Base-by-base conservation (phyloP, 164 flowering plant genomes). In the Kingdonia uniflora region DNA sequence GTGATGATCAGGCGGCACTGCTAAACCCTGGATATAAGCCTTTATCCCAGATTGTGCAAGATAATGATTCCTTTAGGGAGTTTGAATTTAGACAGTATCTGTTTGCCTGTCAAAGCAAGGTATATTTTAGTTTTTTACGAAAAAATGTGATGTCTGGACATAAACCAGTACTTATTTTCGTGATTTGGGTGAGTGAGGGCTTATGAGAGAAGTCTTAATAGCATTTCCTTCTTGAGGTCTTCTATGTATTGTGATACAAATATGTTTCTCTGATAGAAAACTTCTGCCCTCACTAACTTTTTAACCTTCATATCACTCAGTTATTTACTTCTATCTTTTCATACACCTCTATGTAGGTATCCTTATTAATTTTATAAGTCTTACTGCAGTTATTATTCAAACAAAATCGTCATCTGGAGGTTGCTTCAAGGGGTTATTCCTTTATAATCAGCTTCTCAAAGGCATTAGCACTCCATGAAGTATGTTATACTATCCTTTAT, bases 51-150 rank as follows among this genome's bases (percentile, higher is more conserved):
- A 81, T 94, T 65, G 89, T 81, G 66, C 95, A 82, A 65, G 95
- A 94, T 50, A 42, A 56, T 65, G 99, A 94, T 68, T 84, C 97
- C 33, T 94, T 94, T 70, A 77, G 95, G 67, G 99, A 88, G 63
- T 94, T 94, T 66, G 99, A 94, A 55, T 94, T 94, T 63, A 74
- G 95, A 57, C 99, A 94, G 72, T 94, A 94, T 78, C 71, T 94
- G 35, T 94, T 94, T 81, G 87, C 99, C 56, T 84, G 88, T 53
- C 92, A 94, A 63, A 71, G 95, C 58, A 88, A 84, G 95, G 97
- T 92, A 48, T 29, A 8, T 29, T 29, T 29, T 29, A 3, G 35
- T 29, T 29, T 3, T 3, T 29, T 4, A 29, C 4, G 35, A 29
- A 29, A 29, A 29, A 29, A 29, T 29, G 8, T 8, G 4, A 29